phyloP scores from a whole-genome alignment of 208 protist genomes.

The Angomonas ambiguus region DNA sequence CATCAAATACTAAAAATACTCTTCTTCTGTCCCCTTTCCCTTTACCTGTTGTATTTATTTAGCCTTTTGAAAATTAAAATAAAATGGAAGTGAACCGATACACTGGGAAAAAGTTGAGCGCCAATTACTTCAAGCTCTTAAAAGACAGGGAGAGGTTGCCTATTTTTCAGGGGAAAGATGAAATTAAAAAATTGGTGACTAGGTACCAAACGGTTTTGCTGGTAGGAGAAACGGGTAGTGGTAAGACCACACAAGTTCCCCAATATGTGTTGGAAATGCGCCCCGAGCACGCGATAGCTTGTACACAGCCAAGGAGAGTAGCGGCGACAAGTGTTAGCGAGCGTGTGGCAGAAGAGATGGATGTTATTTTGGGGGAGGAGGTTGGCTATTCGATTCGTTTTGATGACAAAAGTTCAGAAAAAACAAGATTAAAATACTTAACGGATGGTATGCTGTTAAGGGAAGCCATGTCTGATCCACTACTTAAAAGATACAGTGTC shows the following conservation, averaged over 20 bases:
- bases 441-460: slow-evolving; percentile 99
- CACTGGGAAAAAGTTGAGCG: slow-evolving; percentile 48
- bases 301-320: slow-evolving; percentile 98
- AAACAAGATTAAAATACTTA: slow-evolving; percentile 97
- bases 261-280: slow-evolving; percentile 93
- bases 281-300: slow-evolving; percentile 71
- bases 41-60: neutral
- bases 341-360: slow-evolving; percentile 97
- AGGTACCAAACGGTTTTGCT: slow-evolving; percentile 89
- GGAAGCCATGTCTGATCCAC: slow-evolving; percentile 93
- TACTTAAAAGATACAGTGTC: slow-evolving; percentile 91
- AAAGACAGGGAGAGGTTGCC: slow-evolving; percentile 55
- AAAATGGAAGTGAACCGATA: slow-evolving; percentile 31
- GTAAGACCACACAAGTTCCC: slow-evolving; percentile 95
- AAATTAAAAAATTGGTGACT: slow-evolving; percentile 87
- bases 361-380: slow-evolving; percentile 93
- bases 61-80: neutral
- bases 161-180: slow-evolving; percentile 66
- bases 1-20: no score
- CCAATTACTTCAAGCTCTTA: slow-evolving; percentile 46
- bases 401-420: slow-evolving; percentile 93
- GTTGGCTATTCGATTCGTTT: slow-evolving; percentile 99
- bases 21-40: slow-evolving; percentile 14
- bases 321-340: slow-evolving; percentile 98
- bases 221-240: slow-evolving; percentile 92